Base-by-base conservation (phyloP, 2,329 filamentous ascomycete species). In the Cytospora leucostoma region DNA sequence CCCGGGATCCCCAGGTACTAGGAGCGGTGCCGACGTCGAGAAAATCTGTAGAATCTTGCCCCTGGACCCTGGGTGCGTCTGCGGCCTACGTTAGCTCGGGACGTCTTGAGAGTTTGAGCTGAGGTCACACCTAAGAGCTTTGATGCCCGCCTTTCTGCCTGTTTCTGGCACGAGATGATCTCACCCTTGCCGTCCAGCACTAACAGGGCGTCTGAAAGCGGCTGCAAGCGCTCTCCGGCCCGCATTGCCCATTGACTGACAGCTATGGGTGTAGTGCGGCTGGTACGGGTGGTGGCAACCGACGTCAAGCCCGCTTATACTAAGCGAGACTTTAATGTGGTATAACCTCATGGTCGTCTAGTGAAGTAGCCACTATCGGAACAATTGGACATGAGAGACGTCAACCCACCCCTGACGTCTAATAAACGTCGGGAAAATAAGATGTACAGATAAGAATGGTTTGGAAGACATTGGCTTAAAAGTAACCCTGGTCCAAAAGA, bases 401-500 rank as follows among this genome's bases (percentile, higher is more conserved):
- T 61, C 58, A 61, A 61, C 27, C 27, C n/a, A n/a, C n/a, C 58
- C 50, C 59, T 61, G 59, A 61, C 59, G 59, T 55, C 51, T 51
- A 33, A 7, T 13, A 49, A 17, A 27, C 27, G 27, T 4, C 27
- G 27, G 27, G 27, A 27, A 47, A 21, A 21, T 7, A 47, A 13
- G n/a, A 19, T 4, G n/a, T n/a, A n/a, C 11, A 47, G n/a, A 27
- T 27, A 10, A 47, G 8, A 47, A 44, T 35, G 51, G 50, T 54
- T 37, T 61, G 51, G 58, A 38, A 27, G 17, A 17, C 11, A 44
- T 2, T 8, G 37, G 58, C 15, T 35, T 8, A 51, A 47, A 40
- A 47, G 44, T 27, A 47, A 37, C 50, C 44, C 27, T 50, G 57
- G 58, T 33, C 58, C 49, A 50, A 34, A 49, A 49, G 44, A 37